phyloP scores from a whole-genome alignment of 2,329 filamentous ascomycete species.

The Nemania bipapillata region DNA sequence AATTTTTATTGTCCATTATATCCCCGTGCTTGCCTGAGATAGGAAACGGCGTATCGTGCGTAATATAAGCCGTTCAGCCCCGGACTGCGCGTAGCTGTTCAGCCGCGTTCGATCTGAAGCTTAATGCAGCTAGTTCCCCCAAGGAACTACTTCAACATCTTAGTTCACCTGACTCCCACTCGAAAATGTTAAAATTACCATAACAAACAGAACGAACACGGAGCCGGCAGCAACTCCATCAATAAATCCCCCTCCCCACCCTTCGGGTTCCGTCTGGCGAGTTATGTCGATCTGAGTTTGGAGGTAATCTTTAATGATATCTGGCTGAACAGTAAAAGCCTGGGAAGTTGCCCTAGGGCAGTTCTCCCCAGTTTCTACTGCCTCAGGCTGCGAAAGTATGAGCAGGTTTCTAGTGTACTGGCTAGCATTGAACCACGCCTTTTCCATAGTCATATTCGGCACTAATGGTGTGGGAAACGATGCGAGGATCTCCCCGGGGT shows the following conservation, averaged over 20 bases:
- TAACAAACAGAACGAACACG: slow-evolving; percentile 1
- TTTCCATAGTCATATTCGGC: slow-evolving; percentile 6
- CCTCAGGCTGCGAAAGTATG: slow-evolving; percentile 23
- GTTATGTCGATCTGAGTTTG: slow-evolving; percentile 13
- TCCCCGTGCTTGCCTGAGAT: no score
- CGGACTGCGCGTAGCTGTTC: not conserved
- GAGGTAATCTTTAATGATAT: slow-evolving; percentile 2
- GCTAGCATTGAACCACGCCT: slow-evolving; percentile 12
- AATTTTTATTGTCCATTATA: no score
- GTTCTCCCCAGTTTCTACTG: not conserved
- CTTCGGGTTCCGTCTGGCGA: slow-evolving; percentile 15
- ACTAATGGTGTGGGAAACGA: slow-evolving; percentile 23
- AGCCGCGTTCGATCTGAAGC: not conserved
- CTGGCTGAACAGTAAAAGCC: slow-evolving; percentile 17
- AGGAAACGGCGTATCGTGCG: no score
- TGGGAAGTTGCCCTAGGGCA: slow-evolving; percentile 7
- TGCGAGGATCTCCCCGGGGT: slow-evolving; percentile 13
- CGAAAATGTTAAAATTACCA: not conserved
- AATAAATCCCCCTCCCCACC: slow-evolving; percentile 17
- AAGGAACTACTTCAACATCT: not conserved
- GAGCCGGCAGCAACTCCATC: slow-evolving; percentile 24
- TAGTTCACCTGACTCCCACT: not conserved
- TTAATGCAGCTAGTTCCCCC: not conserved
- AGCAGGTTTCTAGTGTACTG: slow-evolving; percentile 12
- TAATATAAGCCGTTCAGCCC: no score